phyloP scores from a whole-genome alignment of 371 early-diverging fungal genomes.

The Saksenaea oblongispora region DNA sequence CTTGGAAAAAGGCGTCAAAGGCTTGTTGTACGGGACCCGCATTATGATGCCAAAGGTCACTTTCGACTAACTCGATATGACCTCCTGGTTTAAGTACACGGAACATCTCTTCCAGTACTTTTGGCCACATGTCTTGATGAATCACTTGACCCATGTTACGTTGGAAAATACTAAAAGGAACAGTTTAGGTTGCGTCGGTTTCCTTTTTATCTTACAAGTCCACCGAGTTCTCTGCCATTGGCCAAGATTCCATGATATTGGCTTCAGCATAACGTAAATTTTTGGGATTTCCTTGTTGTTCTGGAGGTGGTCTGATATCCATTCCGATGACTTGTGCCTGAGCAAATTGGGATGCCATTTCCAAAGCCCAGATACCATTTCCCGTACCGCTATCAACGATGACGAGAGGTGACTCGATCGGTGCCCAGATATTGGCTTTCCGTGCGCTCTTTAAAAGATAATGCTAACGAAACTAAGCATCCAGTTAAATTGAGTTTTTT shows the following conservation, averaged over 20 bases:
- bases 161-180: constrained; percentile 34
- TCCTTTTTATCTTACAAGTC: constrained; percentile 36
- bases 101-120: constrained; percentile 37
- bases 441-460: constrained; percentile 47
- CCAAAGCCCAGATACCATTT: constrained; percentile 60
- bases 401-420: constrained; percentile 35
- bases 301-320: constrained; percentile 51
- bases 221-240: constrained; percentile 31
- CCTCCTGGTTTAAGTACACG: constrained; percentile 49
- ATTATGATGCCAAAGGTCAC: constrained; percentile 40
- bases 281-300: constrained; percentile 29
- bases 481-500: neutral
- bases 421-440: constrained; percentile 41
- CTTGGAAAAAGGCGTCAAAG: constrained; percentile 35
- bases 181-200: neutral
- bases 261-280: constrained; percentile 35
- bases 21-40: constrained; percentile 51
- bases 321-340: constrained; percentile 52
- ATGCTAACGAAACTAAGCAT: constrained; percentile 25
- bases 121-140: constrained; percentile 35
- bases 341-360: constrained; percentile 56
- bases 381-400: constrained; percentile 59
- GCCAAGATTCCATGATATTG: constrained; percentile 41
- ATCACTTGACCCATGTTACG: constrained; percentile 39
- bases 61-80: constrained; percentile 40